Percentiles rank a stretch among this genome's conserved stretches.
These are phyloP conservation scores for Diaporthe destruens DNA, from an alignment of 2,329 filamentous ascomycete species.

Conservation along the genomic window DNA sequence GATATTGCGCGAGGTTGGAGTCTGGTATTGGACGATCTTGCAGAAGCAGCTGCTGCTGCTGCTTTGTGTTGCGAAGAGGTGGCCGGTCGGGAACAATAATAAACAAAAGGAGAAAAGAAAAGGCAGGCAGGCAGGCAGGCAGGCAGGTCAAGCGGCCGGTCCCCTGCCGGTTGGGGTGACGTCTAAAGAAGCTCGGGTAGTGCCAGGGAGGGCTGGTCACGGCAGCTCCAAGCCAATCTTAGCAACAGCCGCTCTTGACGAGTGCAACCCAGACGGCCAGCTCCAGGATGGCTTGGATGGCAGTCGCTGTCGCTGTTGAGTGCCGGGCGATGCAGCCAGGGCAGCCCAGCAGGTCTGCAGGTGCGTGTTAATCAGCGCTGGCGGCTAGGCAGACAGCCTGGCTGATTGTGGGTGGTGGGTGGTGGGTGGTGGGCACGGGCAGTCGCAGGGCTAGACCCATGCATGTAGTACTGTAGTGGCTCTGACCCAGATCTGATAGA, in stretches of 20 bases:
- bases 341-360: neutral
- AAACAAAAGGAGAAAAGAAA: neutral
- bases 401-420: too few relatives aligned
- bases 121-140: neutral
- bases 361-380: conserved; percentile 10
- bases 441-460: neutral
- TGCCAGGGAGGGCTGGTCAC: neutral
- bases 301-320: neutral
- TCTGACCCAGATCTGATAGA: conserved; percentile 15
- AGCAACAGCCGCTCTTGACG: neutral
- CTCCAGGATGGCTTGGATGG: neutral
- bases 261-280: neutral
- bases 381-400: neutral
- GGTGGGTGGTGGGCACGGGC: too few relatives aligned
- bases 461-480: neutral
- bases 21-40: neutral
- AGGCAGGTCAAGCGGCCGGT: too few relatives aligned
- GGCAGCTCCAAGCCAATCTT: conserved; percentile 12
- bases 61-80: neutral
- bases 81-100: neutral
- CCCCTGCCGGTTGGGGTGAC: conserved; percentile 11
- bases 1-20: neutral
- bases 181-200: conserved; percentile 34
- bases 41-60: neutral
- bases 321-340: neutral